Evolutionary conservation across 2,329 filamentous ascomycete species (phyloP).

Genomic region (Talaromyces sp.): DNA sequence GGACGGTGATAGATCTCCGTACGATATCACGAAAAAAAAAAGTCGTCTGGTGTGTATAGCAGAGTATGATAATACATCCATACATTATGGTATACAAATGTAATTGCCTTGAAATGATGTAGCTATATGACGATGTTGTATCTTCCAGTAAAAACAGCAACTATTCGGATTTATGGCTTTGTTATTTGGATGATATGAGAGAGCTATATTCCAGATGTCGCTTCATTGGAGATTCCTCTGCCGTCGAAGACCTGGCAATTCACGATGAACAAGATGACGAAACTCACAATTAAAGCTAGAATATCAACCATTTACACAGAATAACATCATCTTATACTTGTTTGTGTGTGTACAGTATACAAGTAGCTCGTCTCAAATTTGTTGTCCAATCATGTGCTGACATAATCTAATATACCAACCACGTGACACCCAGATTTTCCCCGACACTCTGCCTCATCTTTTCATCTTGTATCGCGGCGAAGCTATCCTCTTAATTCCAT

Average conservation of each 20-base stretch:
- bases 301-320: neutral
- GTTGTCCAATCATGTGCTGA: neutral
- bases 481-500: conserved; percentile 20
- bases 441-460: conserved; percentile 32
- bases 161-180: too few relatives aligned
- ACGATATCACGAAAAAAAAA: conserved; percentile 37
- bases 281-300: too few relatives aligned
- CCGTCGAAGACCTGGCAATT: too few relatives aligned
- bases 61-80: conserved; percentile 27
- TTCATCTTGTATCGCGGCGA: conserved; percentile 28
- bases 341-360: too few relatives aligned
- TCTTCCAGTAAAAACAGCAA: too few relatives aligned
- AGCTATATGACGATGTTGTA: too few relatives aligned
- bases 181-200: too few relatives aligned
- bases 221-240: too few relatives aligned
- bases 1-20: conserved; percentile 32
- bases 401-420: conserved; percentile 10
- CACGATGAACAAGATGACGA: too few relatives aligned
- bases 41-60: conserved; percentile 26
- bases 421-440: conserved; percentile 42
- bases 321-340: too few relatives aligned
- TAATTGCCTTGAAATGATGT: neutral
- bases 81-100: conserved; percentile 14
- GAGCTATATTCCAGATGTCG: too few relatives aligned
- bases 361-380: too few relatives aligned